phyloP scores from a whole-genome alignment of 2,329 filamentous ascomycete genomes.

The Neophaeococcomyces aloes region DNA sequence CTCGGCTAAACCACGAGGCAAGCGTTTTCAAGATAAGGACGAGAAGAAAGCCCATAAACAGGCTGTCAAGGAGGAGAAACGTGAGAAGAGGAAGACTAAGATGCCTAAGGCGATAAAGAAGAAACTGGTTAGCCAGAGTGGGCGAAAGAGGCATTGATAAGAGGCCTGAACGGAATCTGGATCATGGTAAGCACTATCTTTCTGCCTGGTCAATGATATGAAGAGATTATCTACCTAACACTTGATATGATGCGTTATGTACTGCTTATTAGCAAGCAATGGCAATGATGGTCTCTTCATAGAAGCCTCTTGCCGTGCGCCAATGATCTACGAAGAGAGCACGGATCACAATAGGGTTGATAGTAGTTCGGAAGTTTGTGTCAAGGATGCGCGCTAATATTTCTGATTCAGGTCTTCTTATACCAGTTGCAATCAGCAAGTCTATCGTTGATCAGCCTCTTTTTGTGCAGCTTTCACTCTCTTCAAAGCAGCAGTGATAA shows the following conservation, averaged over 20 bases:
- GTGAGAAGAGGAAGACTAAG: constrained; percentile 85
- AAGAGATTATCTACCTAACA: constrained; percentile 9
- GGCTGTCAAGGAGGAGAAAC: constrained; percentile 88
- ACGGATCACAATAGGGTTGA: constrained; percentile 32
- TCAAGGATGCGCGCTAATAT: not conserved
- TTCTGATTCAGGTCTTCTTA: not conserved
- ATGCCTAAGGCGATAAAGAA: constrained; percentile 97
- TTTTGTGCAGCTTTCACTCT: constrained; percentile 25
- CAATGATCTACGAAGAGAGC: constrained; percentile 53
- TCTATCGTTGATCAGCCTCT: constrained; percentile 3
- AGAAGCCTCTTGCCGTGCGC: not conserved
- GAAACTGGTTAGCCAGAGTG: constrained; percentile 57
- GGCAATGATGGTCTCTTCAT: constrained; percentile 2
- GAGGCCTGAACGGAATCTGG: constrained; percentile 34
- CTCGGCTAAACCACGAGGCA: constrained; percentile 60
- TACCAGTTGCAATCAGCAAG: not conserved
- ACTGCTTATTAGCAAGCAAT: not conserved
- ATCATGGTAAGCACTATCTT: constrained; percentile 2
- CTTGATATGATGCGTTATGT: constrained; percentile 15
- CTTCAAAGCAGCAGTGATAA: constrained; percentile 34
- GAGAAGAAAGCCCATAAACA: constrained; percentile 80
- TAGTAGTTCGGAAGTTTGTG: not conserved
- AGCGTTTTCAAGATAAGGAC: constrained; percentile 84
- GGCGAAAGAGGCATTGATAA: constrained; percentile 45
- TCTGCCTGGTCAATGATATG: not conserved